Evolutionary conservation across 352 stramenopile genomes (phyloP), one percentile per base, ranked within the genome.

Genomic region (Pythium dissotocum): DNA sequence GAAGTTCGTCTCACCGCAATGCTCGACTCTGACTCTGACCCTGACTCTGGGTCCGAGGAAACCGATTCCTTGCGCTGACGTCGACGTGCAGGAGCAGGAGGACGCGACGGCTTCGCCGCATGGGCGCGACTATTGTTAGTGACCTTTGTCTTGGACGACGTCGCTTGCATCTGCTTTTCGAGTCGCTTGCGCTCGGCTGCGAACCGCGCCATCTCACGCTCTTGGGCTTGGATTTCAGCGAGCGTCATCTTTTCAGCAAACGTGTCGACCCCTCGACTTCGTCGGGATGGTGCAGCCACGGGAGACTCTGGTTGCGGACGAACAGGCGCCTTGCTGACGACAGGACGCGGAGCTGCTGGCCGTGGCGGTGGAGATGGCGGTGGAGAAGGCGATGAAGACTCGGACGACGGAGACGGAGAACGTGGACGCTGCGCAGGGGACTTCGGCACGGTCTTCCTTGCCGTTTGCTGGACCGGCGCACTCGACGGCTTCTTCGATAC

Each of bases 201-300:
- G 24, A 85, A 76, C 7, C 72, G 61, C 46, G 73, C 77, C 46
- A 82, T 70, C 54, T 80, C 64, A 26, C 75, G 74, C 57, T 88
- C 69, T 65, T 88, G 80, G 4, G 76, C 78, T 33, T 88, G 80
- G 21, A 88, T 61, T 58, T 88, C 80, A 26, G 72, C 73, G 49
- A 83, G 68, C 16, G 58, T 79, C 67, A 88, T 78, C 1, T 63
- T 70, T 60, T 88, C 76, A 8, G 67, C 74, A 9, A 63, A 49
- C 6, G 63, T 21, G 21, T 49, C 63, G 26, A 87, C 77, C 10
- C 67, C 33, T 3, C 63, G 56, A 52, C 69, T 65, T 76, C 49
- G 65, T 62, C 49, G 56, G 38, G 30, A 26, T 53, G 64, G 30
- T 10, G 67, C 40, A 49, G 40, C 14, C 18, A 49, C 14, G 1